These are phyloP conservation scores for Karstenula rhodostoma DNA, from an alignment of 2,329 filamentous ascomycete species.

Conservation along the genomic window DNA sequence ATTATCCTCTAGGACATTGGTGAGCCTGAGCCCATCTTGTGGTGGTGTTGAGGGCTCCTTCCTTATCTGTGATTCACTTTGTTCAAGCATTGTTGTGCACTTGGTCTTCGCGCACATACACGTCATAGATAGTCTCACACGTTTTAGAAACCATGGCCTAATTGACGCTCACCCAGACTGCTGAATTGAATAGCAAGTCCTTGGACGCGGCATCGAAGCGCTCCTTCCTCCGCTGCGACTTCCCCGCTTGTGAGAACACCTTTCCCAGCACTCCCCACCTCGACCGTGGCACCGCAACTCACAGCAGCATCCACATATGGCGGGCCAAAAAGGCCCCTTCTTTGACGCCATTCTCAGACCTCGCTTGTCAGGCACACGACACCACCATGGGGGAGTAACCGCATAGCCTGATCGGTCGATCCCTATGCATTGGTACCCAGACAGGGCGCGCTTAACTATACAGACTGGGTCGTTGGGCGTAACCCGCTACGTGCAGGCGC, in stretches of 20 bases:
- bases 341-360: background rate
- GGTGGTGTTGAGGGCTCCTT: background rate
- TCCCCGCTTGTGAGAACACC: background rate
- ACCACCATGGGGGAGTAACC: background rate
- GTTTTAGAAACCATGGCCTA: background rate
- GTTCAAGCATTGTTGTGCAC: too few species aligned
- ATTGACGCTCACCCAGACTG: background rate
- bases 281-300: background rate
- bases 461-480: background rate
- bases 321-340: background rate
- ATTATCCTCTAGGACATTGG: too few species aligned
- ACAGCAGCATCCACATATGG: background rate
- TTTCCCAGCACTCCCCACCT: background rate
- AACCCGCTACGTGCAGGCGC: background rate
- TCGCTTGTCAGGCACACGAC: background rate
- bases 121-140: too few species aligned
- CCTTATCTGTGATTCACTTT: background rate
- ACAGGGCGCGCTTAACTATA: background rate
- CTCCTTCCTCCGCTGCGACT: background rate
- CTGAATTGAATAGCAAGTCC: background rate
- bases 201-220: background rate
- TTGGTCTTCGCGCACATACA: too few species aligned
- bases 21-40: background rate
- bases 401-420: slow-evolving; percentile 8
- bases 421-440: background rate